These are phyloP conservation scores for Henckelia pumila DNA, from an alignment of 257 asterid genomes.

Conservation along the genomic window DNA sequence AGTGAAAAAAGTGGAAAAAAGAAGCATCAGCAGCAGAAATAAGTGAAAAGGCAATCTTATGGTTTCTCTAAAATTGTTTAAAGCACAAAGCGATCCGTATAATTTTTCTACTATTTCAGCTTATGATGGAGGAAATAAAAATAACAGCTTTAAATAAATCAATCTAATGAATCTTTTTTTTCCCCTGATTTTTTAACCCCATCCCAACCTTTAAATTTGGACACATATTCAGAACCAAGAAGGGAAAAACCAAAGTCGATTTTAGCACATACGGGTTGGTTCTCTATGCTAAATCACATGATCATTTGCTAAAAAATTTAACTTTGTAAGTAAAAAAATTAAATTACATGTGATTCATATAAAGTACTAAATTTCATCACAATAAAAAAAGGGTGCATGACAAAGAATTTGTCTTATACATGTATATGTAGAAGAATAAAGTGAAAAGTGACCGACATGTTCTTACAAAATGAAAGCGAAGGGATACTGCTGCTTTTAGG, in stretches of 20 bases:
- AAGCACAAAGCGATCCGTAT: slow-evolving; percentile 42
- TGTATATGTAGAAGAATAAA: slow-evolving; percentile 70
- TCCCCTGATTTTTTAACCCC: no score
- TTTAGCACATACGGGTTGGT: no score
- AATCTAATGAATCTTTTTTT: background rate
- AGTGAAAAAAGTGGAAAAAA: slow-evolving; percentile 29
- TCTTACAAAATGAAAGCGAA: slow-evolving; percentile 63
- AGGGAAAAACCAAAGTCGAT: no score
- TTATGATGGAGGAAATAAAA: background rate
- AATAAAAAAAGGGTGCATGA: background rate
- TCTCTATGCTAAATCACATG: background rate
- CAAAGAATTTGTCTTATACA: slow-evolving; percentile 33
- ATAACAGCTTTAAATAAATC: background rate
- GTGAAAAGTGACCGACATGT: slow-evolving; percentile 80
- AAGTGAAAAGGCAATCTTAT: slow-evolving; percentile 38
- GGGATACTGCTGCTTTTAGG: slow-evolving; percentile 40
- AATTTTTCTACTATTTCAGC: slow-evolving; percentile 16
- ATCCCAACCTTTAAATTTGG: background rate
- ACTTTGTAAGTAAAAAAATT: background rate
- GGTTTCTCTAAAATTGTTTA: slow-evolving; percentile 33
- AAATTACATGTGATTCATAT: background rate
- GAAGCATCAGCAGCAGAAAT: slow-evolving; percentile 33
- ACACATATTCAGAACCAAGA: background rate
- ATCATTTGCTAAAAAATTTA: background rate
- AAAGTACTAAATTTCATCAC: background rate